A percentile compares a stretch with the other conserved stretches of the same genome.
Conservation (phyloP, 208 protist species). For the Crithidia brevicula region DNA sequence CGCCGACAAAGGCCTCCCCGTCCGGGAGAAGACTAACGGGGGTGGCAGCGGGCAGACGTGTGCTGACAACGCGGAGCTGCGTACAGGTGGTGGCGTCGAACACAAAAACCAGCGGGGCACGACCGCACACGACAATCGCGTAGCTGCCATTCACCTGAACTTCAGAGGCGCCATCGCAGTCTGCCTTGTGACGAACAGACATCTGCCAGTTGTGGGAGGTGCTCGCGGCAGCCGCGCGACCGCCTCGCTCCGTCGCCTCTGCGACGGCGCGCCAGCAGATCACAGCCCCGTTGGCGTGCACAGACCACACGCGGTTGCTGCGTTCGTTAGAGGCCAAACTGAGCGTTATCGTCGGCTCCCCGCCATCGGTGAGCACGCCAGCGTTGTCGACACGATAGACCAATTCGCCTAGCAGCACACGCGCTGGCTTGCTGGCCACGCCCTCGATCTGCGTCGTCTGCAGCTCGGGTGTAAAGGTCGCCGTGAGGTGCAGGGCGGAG, state of each 20-base stretch:
- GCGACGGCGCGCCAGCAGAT: conserved; percentile 68
- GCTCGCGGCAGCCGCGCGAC: background rate
- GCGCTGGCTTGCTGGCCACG: background rate
- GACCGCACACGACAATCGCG: conserved; percentile 64
- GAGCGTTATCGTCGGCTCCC: conserved; percentile 41
- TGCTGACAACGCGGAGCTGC: conserved; percentile 53
- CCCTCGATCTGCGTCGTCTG: conserved; percentile 1
- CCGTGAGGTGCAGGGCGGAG: conserved; percentile 28
- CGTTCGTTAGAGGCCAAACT: conserved; percentile 57
- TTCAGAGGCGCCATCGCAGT: conserved; percentile 50
- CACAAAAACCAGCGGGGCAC: conserved; percentile 55
- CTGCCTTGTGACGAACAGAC: conserved; percentile 47
- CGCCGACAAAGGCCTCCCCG: conserved; percentile 67
- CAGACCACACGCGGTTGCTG: conserved; percentile 70
- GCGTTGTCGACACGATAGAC: conserved; percentile 31
- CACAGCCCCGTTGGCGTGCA: conserved; percentile 66
- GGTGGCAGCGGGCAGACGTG: conserved; percentile 39
- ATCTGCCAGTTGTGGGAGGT: conserved; percentile 56
- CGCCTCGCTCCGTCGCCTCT: conserved; percentile 15
- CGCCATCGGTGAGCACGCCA: conserved; percentile 9
- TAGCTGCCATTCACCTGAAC: conserved; percentile 51
- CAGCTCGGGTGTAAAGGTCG: conserved; percentile 31
- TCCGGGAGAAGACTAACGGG: conserved; percentile 62
- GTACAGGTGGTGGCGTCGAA: conserved; percentile 60
- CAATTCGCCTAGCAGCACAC: conserved; percentile 32